Percentiles rank a stretch among this genome's conserved stretches.
These are phyloP conservation scores for Aspergillus diversus DNA, from an alignment of 495 filamentous ascomycete species.

Conservation along the genomic window DNA sequence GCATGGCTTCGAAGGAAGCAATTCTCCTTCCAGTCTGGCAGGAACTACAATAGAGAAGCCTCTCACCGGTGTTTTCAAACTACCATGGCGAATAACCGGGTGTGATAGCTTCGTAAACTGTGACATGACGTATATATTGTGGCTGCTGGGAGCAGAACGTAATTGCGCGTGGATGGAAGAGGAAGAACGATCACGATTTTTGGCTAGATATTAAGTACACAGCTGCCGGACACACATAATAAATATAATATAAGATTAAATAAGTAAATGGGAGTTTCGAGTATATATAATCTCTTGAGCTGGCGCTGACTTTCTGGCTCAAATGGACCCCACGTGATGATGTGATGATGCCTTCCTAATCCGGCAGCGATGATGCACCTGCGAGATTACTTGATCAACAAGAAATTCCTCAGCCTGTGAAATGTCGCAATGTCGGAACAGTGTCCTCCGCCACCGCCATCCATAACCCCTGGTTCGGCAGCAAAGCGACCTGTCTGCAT, in stretches of 20 bases:
- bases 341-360: background rate
- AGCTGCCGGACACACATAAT: background rate
- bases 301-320: background rate
- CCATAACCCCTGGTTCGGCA: background rate
- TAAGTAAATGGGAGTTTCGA: background rate
- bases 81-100: constrained; percentile 46
- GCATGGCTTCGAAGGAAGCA: constrained; percentile 53
- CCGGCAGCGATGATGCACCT: constrained; percentile 3
- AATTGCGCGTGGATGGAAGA: background rate
- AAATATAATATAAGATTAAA: background rate
- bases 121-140: constrained; percentile 7
- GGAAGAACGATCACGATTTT: background rate
- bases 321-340: background rate
- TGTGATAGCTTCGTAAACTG: constrained; percentile 25
- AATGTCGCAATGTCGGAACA: constrained; percentile 15
- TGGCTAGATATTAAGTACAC: background rate
- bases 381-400: background rate
- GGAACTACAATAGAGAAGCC: constrained; percentile 60
- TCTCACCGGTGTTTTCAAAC: constrained; percentile 43
- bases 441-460: constrained; percentile 18
- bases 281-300: background rate
- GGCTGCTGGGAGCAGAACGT: background rate
- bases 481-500: background rate
- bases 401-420: background rate
- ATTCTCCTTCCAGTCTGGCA: constrained; percentile 64